phyloP scores from a whole-genome alignment of 73 alveolate genomes.

The Paramecium sexaurelia region DNA sequence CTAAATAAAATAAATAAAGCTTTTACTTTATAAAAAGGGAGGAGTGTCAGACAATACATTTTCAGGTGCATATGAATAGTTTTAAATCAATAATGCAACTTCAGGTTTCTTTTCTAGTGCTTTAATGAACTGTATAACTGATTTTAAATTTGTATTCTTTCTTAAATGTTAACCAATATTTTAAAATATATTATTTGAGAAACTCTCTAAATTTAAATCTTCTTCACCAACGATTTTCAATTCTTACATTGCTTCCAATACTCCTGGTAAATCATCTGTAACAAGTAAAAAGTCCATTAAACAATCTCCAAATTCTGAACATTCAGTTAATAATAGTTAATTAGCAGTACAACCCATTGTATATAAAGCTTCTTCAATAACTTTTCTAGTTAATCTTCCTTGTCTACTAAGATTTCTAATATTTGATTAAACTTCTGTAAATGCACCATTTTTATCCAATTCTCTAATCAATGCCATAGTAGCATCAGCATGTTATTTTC shows the following conservation, averaged over 20 bases:
- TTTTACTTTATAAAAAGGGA: slow-evolving; percentile 27
- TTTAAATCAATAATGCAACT: neutral
- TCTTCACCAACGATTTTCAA: slow-evolving; percentile 32
- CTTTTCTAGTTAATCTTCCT: slow-evolving; percentile 48
- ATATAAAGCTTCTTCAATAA: slow-evolving; percentile 11
- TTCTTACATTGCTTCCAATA: slow-evolving; percentile 7
- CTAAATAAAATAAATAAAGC: neutral
- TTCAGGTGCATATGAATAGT: slow-evolving; percentile 42
- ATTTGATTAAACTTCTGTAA: neutral
- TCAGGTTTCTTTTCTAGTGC: slow-evolving; percentile 51
- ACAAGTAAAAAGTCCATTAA: neutral
- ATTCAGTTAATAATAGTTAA: neutral
- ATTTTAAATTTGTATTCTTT: neutral
- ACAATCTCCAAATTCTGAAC: neutral
- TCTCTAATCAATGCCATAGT: neutral
- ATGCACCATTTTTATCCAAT: slow-evolving; percentile 4
- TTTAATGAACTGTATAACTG: neutral
- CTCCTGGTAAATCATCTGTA: slow-evolving; percentile 32
- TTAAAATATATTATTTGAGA: slow-evolving; percentile 17
- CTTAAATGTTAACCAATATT: slow-evolving; percentile 45
- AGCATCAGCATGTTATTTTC: neutral
- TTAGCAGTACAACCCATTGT: slow-evolving; percentile 33
- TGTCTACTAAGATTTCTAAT: neutral
- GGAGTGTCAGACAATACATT: neutral
- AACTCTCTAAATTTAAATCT: neutral